Percentiles rank a stretch among this genome's conserved stretches.
phyloP scores from a whole-genome alignment of 768 basidiomycete species.

The Exidia glandulosa region DNA sequence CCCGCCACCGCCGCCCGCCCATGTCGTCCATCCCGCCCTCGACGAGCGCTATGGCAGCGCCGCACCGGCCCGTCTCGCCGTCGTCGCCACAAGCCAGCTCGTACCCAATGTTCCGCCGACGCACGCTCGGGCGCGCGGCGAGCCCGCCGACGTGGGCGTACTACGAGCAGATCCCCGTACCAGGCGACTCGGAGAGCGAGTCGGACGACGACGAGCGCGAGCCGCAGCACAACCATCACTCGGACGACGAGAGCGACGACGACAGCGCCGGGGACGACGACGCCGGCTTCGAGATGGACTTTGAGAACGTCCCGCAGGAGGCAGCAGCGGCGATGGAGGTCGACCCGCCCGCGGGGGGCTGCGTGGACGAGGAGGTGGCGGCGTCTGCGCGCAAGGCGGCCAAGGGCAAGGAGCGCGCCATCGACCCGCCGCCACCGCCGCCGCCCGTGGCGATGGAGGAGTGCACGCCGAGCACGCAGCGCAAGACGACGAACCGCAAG shows the following conservation, averaged over 20 bases:
- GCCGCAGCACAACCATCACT: conserved; percentile 44
- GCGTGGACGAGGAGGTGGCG: neutral
- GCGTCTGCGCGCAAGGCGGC: conserved; percentile 20
- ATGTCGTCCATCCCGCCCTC: neutral
- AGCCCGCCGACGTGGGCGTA: conserved; percentile 83
- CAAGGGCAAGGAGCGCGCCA: conserved; percentile 74
- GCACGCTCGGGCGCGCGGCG: conserved; percentile 53
- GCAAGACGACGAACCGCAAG: conserved; percentile 10
- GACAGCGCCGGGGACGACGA: conserved; percentile 18
- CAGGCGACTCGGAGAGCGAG: conserved; percentile 29
- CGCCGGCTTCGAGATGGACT: conserved; percentile 11
- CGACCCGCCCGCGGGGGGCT: neutral
- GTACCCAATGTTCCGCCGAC: neutral
- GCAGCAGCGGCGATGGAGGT: neutral
- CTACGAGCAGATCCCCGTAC: conserved; percentile 74
- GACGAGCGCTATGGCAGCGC: neutral
- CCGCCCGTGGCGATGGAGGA: conserved; percentile 12
- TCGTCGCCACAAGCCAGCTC: neutral
- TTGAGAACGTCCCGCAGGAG: neutral
- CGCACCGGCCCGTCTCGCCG: neutral
- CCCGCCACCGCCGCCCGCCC: neutral
- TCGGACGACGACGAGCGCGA: conserved; percentile 38
- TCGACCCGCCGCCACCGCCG: conserved; percentile 50
- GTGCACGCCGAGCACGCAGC: conserved; percentile 26
- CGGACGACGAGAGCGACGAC: conserved; percentile 47